phyloP scores from a whole-genome alignment of 495 filamentous ascomycete genomes.

The Barbatosphaeria neglecta region DNA sequence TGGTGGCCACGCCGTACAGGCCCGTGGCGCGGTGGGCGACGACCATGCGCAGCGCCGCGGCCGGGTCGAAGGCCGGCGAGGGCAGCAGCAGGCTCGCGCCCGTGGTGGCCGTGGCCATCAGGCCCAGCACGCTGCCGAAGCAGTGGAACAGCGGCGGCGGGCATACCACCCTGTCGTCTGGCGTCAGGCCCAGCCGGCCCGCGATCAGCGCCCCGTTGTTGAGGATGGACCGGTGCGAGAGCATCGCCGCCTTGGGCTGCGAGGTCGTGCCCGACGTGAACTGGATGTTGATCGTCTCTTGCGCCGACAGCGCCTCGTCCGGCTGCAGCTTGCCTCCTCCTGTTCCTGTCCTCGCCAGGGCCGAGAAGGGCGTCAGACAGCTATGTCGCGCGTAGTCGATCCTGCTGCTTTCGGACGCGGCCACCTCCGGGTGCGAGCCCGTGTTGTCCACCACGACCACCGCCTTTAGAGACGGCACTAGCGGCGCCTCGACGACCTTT shows the following conservation, averaged over 20 bases:
- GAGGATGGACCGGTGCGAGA: conserved; percentile 72
- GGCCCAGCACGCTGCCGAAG: conserved; percentile 83
- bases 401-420: too few relatives aligned
- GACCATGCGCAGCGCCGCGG: conserved; percentile 55
- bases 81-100: conserved; percentile 80
- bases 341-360: conserved; percentile 29
- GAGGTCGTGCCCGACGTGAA: conserved; percentile 93
- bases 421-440: conserved; percentile 25
- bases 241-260: conserved; percentile 81
- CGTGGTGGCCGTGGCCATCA: conserved; percentile 88
- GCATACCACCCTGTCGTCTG: conserved; percentile 65
- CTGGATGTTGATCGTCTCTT: conserved; percentile 87
- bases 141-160: conserved; percentile 89
- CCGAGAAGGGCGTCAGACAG: conserved; percentile 41
- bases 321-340: conserved; percentile 25
- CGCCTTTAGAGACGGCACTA: conserved; percentile 55
- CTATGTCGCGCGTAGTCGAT: conserved; percentile 15
- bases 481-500: conserved; percentile 51
- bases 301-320: conserved; percentile 39
- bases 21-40: conserved; percentile 71
- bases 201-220: conserved; percentile 84
- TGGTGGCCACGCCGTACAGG: conserved; percentile 87
- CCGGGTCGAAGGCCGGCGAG: conserved; percentile 74
- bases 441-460: conserved; percentile 81
- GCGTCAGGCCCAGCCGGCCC: conserved; percentile 66